Base-by-base conservation (phyloP, 345 rosid genomes). In the Brassica juncea region DNA sequence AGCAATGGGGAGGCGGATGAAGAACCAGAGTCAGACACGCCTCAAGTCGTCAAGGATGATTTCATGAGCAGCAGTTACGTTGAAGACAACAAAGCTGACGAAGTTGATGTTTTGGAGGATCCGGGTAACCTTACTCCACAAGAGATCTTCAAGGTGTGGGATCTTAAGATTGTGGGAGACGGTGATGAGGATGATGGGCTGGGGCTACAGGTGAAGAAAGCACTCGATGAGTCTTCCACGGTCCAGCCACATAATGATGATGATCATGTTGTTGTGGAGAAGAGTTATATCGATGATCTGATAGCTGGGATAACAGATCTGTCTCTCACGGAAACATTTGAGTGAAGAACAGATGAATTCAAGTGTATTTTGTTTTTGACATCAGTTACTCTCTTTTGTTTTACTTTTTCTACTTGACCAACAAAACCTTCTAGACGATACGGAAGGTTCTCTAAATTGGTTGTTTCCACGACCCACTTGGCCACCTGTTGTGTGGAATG, bases 141-240 rank as follows among this genome's bases (percentile, higher is more conserved):
- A 75, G 90, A 90, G 71, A 88, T 90, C 28, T 89, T 90, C 77
- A 86, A 64, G 84, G 88, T 88, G 57, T 89, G 97, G 97, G 96
- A 90, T 77, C 78, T 92, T 73, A 79, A 80, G 71, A 81, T 88
- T 70, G 86, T 80, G 5, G 69, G 71, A 44, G 54, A 86, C 64
- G 86, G 80, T 68, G 95, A 80, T 3, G 93, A 84, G 81, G 90
- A 86, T 70, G 89, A 77, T 73, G 92, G 85, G 80, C 72, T 91
- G 71, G 59, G 66, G 52, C 75, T 81, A 52, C 93, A 85, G 75
- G 70, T 87, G 73, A 83, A 84, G 70, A 83, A 85, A 69, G 90
- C 89, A 10, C 72, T 88, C 6, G 60, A 77, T n/a, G 88, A 68
- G 16, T 67, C 80, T 74, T 79, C 71, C 54, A 54, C 10, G 4